Conservation (phyloP, 2,329 filamentous ascomycete genomes). For the Lasiodiplodia gonubiensis region DNA sequence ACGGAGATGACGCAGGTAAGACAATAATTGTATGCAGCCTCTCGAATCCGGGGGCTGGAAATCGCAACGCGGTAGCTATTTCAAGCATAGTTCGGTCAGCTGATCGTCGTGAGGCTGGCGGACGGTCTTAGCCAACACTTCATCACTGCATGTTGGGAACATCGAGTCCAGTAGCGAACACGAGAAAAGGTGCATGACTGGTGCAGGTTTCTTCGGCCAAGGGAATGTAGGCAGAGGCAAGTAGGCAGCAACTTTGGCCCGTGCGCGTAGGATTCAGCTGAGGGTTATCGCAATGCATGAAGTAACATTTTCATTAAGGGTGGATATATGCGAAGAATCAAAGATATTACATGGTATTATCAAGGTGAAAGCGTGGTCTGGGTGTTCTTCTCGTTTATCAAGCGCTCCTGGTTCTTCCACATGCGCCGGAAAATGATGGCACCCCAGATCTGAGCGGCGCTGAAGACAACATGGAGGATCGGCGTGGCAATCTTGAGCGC, state of each 20-base stretch:
- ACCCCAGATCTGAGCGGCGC: slow-evolving; percentile 51
- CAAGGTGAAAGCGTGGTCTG: too few relatives aligned
- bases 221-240: not conserved
- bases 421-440: slow-evolving; percentile 50
- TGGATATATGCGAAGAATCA: not conserved
- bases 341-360: not conserved
- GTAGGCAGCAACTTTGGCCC: not conserved
- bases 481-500: slow-evolving; percentile 53
- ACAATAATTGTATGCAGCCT: not conserved
- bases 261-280: slow-evolving; percentile 4
- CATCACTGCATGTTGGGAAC: not conserved
- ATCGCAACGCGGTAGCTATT: not conserved
- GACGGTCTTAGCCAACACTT: not conserved
- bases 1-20: not conserved
- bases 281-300: not conserved
- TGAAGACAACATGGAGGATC: slow-evolving; percentile 51
- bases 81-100: not conserved
- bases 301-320: not conserved
- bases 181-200: not conserved
- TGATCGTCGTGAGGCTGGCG: not conserved
- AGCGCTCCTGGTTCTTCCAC: slow-evolving; percentile 40
- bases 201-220: not conserved
- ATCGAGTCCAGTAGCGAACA: not conserved
- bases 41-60: not conserved
- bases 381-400: slow-evolving; percentile 23